Evolutionary conservation across 805 yeast genomes (phyloP).

Genomic region (Kluyveromyces nonfermentans): DNA sequence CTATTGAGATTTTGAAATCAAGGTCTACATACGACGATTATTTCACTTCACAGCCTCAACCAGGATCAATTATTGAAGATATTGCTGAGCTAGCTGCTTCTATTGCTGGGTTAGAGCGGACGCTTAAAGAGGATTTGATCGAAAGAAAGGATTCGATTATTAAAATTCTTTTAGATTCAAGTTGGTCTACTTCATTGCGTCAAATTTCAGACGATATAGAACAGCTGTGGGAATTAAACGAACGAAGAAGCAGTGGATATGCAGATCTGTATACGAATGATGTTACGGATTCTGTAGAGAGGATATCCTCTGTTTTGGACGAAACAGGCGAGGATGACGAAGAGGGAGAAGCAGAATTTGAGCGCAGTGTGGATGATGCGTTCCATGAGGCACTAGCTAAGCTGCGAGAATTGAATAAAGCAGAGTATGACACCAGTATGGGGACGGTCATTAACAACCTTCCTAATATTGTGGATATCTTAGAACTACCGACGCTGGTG

Average conservation of each 20-base stretch:
- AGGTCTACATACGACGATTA: conserved; percentile 37
- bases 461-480: conserved; percentile 63
- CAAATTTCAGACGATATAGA: conserved; percentile 17
- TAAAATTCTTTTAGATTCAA: conserved; percentile 34
- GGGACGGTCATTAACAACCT: conserved; percentile 47
- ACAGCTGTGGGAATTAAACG: conserved; percentile 25
- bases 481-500: conserved; percentile 77
- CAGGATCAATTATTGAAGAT: conserved; percentile 43
- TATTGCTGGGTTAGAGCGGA: conserved; percentile 39
- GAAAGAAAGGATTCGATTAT: conserved; percentile 31
- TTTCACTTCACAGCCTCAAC: conserved; percentile 32
- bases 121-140: conserved; percentile 33
- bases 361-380: conserved; percentile 16
- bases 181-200: conserved; percentile 8
- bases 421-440: conserved; percentile 16
- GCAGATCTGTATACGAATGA: neutral
- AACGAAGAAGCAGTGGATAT: conserved; percentile 8
- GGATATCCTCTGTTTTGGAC: neutral
- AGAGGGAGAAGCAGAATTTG: conserved; percentile 5
- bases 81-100: conserved; percentile 62
- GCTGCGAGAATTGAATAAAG: conserved; percentile 13
- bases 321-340: conserved; percentile 17
- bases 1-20: conserved; percentile 26
- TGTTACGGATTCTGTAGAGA: neutral
- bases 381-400: conserved; percentile 23